A percentile compares a stretch with the other conserved stretches of the same genome.
Evolutionary conservation across 306 rosid species (phyloP).

Genomic region (Glycine soja): DNA sequence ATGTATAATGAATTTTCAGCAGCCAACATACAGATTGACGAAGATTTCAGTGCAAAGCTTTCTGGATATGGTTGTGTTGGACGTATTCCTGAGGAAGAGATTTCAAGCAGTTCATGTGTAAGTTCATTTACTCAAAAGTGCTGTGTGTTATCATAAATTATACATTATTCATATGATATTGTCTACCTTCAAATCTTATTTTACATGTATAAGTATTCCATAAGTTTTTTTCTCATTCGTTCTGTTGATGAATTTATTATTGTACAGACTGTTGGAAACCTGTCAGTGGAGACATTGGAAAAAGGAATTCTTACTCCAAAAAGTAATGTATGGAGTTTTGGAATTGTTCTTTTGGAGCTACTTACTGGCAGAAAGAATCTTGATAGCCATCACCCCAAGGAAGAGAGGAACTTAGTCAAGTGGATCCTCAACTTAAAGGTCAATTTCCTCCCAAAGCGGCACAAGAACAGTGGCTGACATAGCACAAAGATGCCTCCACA

Average conservation of each 20-base stretch:
- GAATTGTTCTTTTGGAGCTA: constrained; percentile 81
- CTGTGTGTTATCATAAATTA: constrained; percentile 18
- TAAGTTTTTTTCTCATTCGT: constrained; percentile 19
- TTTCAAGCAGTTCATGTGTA: constrained; percentile 63
- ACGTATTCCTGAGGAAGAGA: constrained; percentile 63
- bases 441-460: constrained; percentile 79
- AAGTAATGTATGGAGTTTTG: constrained; percentile 93
- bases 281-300: constrained; percentile 83
- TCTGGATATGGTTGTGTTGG: constrained; percentile 94
- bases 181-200: not conserved
- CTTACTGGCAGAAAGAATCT: constrained; percentile 86
- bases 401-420: constrained; percentile 79
- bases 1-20: constrained; percentile 92
- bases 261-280: constrained; percentile 72
- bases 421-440: constrained; percentile 85
- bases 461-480: constrained; percentile 71
- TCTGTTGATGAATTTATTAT: not conserved
- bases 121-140: constrained; percentile 45
- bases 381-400: constrained; percentile 67
- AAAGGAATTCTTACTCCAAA: constrained; percentile 90
- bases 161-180: not conserved
- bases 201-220: not conserved
- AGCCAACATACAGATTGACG: constrained; percentile 82
- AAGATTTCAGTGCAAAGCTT: constrained; percentile 92
- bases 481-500: constrained; percentile 81